phyloP scores from a whole-genome alignment of 768 basidiomycete genomes.

The Dacryopinax spathularia region DNA sequence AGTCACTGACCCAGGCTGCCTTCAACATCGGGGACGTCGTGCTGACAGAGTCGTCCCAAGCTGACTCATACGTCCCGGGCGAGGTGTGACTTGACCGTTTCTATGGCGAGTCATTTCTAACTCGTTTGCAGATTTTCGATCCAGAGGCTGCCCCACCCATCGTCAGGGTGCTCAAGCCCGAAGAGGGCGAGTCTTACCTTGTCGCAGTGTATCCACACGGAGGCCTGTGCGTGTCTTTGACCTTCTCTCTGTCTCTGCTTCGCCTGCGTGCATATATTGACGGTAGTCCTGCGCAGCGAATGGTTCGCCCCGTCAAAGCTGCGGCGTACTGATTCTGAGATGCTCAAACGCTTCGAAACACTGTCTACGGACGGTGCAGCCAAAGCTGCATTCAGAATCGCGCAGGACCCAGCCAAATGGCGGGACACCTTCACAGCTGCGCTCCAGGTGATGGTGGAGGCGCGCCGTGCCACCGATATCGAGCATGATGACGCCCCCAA shows the following conservation, averaged over 20 bases:
- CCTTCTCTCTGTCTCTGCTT: not conserved
- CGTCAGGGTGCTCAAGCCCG: not conserved
- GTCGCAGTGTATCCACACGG: not conserved
- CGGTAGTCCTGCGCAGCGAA: not conserved
- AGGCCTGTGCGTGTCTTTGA: not conserved
- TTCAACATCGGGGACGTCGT: not conserved
- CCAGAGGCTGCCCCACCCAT: not conserved
- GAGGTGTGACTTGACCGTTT: not conserved
- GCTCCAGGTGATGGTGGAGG: not conserved
- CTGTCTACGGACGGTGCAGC: not conserved
- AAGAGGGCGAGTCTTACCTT: not conserved
- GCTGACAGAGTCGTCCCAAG: not conserved
- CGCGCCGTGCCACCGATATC: not conserved
- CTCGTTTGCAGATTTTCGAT: not conserved
- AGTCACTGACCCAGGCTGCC: not conserved
- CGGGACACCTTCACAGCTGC: not conserved
- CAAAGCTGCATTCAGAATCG: not conserved
- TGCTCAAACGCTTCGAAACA: not conserved
- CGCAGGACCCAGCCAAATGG: not conserved
- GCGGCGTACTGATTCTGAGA: not conserved
- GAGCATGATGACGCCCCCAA: not conserved
- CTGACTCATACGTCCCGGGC: not conserved
- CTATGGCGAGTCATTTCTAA: not conserved
- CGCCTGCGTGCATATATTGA: not conserved
- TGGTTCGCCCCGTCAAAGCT: not conserved